Conservation (phyloP, 768 basidiomycete species). For the Coprinellus micaceus region DNA sequence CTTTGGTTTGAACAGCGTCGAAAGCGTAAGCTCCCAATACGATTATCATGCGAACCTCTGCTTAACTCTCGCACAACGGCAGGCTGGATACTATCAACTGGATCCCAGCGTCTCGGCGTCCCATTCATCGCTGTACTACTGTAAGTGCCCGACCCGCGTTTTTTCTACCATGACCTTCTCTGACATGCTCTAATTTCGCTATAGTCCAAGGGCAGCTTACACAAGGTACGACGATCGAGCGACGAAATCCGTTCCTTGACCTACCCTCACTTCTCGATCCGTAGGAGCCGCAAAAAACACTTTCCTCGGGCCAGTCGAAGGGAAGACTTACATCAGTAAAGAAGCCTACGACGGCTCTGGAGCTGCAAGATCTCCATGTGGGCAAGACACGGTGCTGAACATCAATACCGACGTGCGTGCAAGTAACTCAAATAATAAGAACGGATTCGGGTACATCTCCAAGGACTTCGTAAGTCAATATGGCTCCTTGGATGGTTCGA, state of each 20-base stretch:
- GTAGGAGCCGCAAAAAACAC: constrained; percentile 11
- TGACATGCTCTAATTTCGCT: too few relatives aligned
- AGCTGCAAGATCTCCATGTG: constrained; percentile 13
- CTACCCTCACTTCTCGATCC: background rate
- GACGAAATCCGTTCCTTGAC: background rate
- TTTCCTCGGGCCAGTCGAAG: constrained; percentile 12
- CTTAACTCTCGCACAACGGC: too few relatives aligned
- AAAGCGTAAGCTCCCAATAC: constrained; percentile 11
- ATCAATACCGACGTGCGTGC: constrained; percentile 13
- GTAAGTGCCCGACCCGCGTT: constrained; percentile 11
- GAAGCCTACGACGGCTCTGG: constrained; percentile 6
- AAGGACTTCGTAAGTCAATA: constrained; percentile 10
- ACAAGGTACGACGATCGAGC: constrained; percentile 16
- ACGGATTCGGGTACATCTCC: constrained; percentile 15
- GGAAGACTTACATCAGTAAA: constrained; percentile 13
- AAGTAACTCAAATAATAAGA: constrained; percentile 14
- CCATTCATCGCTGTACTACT: constrained; percentile 17
- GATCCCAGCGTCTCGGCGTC: constrained; percentile 15
- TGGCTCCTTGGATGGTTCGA: too few relatives aligned
- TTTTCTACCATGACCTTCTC: too few relatives aligned
- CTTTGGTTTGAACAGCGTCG: constrained; percentile 15
- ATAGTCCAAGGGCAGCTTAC: constrained; percentile 14
- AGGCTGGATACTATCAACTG: constrained; percentile 20
- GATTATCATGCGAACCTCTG: too few relatives aligned
- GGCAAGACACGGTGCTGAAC: constrained; percentile 16